A percentile compares a stretch with the other conserved stretches of the same genome.
phyloP scores from a whole-genome alignment of 257 asterid species.

The Anisodus tanguticus region DNA sequence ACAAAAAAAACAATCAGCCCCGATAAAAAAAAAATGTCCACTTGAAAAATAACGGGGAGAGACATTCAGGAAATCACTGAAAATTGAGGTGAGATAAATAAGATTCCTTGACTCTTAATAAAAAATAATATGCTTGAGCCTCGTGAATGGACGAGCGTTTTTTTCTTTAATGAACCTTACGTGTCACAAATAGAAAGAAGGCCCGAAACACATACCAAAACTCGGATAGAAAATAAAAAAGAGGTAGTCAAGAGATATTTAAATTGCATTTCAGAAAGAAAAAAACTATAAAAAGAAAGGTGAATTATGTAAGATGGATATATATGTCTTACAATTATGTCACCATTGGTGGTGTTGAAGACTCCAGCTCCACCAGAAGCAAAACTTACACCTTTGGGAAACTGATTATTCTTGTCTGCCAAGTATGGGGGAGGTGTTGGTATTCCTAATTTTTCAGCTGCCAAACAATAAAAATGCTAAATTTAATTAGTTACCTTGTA shows the following conservation, averaged over 20 bases:
- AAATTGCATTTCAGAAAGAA: too few relatives aligned
- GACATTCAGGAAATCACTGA: not conserved
- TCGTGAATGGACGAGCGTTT: not conserved
- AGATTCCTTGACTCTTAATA: not conserved
- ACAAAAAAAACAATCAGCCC: too few relatives aligned
- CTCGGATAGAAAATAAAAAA: too few relatives aligned
- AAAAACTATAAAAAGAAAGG: not conserved
- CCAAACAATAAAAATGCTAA: not conserved
- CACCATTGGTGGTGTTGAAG: slow-evolving; percentile 53
- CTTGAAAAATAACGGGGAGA: not conserved
- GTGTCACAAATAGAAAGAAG: not conserved
- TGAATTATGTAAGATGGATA: too few relatives aligned
- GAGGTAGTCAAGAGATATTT: too few relatives aligned
- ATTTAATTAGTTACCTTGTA: not conserved
- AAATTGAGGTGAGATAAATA: not conserved
- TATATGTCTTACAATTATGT: slow-evolving; percentile 46
- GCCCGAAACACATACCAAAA: not conserved
- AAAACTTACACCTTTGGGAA: slow-evolving; percentile 69
- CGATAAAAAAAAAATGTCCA: not conserved
- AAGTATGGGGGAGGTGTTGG: slow-evolving; percentile 71
- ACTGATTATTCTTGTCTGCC: slow-evolving; percentile 47
- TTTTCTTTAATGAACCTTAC: not conserved
- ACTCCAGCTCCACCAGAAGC: slow-evolving; percentile 94
- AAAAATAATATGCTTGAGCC: not conserved
- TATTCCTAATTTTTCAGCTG: slow-evolving; percentile 83